A percentile compares a stretch with the other conserved stretches of the same genome.
Evolutionary conservation across 441 rosid genomes (phyloP).

Genomic region (Gossypium laxum): DNA sequence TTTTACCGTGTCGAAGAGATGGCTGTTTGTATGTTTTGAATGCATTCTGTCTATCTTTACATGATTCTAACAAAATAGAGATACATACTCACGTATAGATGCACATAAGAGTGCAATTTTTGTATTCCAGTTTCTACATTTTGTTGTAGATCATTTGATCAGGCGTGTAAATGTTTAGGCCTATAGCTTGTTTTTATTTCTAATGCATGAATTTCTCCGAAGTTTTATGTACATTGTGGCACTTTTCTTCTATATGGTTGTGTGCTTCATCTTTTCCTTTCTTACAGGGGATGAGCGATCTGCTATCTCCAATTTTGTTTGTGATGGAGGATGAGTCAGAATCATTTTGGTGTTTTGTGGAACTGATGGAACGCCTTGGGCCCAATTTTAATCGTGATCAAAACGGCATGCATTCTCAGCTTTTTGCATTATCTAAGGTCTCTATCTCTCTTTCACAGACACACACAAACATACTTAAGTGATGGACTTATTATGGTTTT

Average conservation of each 20-base stretch:
- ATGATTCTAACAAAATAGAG: neutral
- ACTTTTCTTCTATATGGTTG: neutral
- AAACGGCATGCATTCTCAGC: constrained; percentile 96
- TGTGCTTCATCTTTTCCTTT: neutral
- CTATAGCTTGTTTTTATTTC: neutral
- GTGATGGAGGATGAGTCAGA: constrained; percentile 85
- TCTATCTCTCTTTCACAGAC: neutral
- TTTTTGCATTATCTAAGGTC: constrained; percentile 93
- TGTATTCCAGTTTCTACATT: neutral
- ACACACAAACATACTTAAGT: neutral
- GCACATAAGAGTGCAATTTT: neutral
- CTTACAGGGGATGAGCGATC: constrained; percentile 93
- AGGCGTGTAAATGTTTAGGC: neutral
- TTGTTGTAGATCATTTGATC: neutral
- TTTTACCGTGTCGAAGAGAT: neutral
- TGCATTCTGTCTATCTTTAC: neutral
- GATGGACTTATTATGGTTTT: neutral
- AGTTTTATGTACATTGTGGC: neutral
- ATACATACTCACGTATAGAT: neutral
- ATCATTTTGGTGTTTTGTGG: constrained; percentile 95
- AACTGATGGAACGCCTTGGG: constrained; percentile 88
- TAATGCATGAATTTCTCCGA: neutral
- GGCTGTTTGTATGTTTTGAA: neutral
- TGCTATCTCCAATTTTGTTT: constrained; percentile 80
- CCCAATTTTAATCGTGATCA: constrained; percentile 98